phyloP scores from a whole-genome alignment of 352 stramenopile species.

The Phytopythium vexans region DNA sequence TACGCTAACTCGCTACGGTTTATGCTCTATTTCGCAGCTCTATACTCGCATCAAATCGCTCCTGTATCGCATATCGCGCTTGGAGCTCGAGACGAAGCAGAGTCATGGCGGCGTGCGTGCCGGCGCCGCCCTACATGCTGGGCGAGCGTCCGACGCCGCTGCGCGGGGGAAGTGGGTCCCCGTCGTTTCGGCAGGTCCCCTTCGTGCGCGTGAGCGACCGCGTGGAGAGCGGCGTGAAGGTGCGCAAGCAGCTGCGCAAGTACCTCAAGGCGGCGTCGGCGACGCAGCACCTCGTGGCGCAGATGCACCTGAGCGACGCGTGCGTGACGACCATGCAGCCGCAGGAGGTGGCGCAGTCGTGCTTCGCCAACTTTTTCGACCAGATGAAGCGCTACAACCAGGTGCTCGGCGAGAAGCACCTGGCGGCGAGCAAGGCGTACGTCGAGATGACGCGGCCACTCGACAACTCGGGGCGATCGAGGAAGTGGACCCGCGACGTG shows the following conservation, averaged over 20 bases:
- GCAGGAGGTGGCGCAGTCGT: conserved; percentile 78
- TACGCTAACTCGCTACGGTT: no score
- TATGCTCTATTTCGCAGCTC: no score
- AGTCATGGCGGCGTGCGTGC: conserved; percentile 24
- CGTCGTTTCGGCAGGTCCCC: conserved; percentile 75
- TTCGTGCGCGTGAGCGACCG: conserved; percentile 78
- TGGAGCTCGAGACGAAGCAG: no score
- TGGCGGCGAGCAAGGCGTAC: conserved; percentile 74
- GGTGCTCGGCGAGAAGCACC: conserved; percentile 66
- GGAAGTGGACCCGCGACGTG: conserved; percentile 70
- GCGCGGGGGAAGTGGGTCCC: conserved; percentile 44
- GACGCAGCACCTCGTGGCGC: conserved; percentile 77
- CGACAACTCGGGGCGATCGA: conserved; percentile 66
- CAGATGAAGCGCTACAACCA: conserved; percentile 83
- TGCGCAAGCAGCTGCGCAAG: conserved; percentile 81
- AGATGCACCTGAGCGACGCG: conserved; percentile 77
- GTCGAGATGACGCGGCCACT: conserved; percentile 75
- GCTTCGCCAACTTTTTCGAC: conserved; percentile 73
- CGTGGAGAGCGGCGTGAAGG: conserved; percentile 76
- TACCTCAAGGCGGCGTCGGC: conserved; percentile 75
- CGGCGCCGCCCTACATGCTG: conserved; percentile 75
- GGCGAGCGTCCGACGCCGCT: conserved; percentile 62
- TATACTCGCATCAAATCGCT: no score
- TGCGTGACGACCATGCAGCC: conserved; percentile 72
- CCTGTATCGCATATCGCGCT: no score